Conservation (phyloP, 139 green algal species). For the Chlorella sp. region DNA sequence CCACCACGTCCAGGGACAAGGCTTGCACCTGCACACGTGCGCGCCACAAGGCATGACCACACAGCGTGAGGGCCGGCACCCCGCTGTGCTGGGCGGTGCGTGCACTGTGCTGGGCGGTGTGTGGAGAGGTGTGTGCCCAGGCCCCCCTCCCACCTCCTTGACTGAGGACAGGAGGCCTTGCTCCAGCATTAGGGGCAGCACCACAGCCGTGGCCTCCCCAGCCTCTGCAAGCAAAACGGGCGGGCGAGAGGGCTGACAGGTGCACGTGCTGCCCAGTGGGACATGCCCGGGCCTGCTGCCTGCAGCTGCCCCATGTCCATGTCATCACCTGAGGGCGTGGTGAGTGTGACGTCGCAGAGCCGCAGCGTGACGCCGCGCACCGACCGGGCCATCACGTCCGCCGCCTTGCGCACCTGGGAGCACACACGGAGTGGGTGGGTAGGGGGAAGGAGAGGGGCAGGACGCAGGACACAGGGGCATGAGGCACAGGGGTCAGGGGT, state of each 20-base stretch:
- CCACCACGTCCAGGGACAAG: constrained; percentile 44
- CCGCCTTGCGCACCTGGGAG: neutral
- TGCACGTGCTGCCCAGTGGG: no score
- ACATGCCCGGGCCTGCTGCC: no score
- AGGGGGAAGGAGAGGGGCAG: neutral
- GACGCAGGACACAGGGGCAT: neutral
- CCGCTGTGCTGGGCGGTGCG: no score
- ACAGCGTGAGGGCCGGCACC: no score
- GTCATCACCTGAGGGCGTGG: constrained; percentile 9
- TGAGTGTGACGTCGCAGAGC: constrained; percentile 43
- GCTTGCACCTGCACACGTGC: constrained; percentile 47
- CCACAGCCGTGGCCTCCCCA: constrained; percentile 27
- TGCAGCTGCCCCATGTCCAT: no score
- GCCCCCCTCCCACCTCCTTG: constrained; percentile 35
- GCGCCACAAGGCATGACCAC: no score
- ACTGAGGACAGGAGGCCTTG: constrained; percentile 42
- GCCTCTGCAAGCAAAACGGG: constrained; percentile 21
- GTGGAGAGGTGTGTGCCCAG: no score
- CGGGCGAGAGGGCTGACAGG: no score
- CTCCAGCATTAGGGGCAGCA: constrained; percentile 66
- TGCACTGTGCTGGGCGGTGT: no score
- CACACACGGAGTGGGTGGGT: neutral
- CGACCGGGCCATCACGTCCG: constrained; percentile 12
- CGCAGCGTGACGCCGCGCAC: constrained; percentile 60
- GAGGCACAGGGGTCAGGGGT: no score